Evolutionary conservation across 371 early-diverging fungal genomes (phyloP).

Genomic region (Mortierella sp.): DNA sequence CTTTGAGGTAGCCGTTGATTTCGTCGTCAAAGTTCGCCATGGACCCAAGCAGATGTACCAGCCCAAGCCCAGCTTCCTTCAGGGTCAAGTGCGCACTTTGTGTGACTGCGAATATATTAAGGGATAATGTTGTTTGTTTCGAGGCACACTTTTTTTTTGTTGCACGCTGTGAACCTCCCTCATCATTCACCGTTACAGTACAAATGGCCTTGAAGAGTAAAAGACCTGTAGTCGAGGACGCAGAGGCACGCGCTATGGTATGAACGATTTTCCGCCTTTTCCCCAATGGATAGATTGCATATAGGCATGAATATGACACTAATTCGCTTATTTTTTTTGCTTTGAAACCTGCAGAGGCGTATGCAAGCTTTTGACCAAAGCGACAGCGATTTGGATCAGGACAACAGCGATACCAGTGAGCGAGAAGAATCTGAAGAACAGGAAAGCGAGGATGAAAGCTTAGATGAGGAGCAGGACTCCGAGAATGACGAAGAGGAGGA

Average conservation of each 20-base stretch:
- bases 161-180: background rate
- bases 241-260: constrained; percentile 32
- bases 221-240: constrained; percentile 17
- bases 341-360: constrained; percentile 25
- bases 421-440: constrained; percentile 11
- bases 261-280: background rate
- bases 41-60: too few relatives aligned
- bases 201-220: constrained; percentile 33
- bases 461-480: constrained; percentile 4
- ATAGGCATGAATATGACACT: too few relatives aligned
- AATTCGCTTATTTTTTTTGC: background rate
- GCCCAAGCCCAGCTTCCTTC: too few relatives aligned
- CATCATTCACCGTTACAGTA: too few relatives aligned
- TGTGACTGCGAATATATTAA: background rate
- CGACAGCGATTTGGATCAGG: constrained; percentile 45
- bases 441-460: constrained; percentile 2
- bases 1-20: constrained; percentile 48
- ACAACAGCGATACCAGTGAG: constrained; percentile 13
- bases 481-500: constrained; percentile 22
- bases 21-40: constrained; percentile 58
- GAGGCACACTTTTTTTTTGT: constrained; percentile 11
- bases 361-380: constrained; percentile 52
- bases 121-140: constrained; percentile 4
- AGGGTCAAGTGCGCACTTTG: too few relatives aligned
- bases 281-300: background rate